Base-by-base conservation (phyloP, 169 alveolate genomes). In the Toxoplasma gondii region DNA sequence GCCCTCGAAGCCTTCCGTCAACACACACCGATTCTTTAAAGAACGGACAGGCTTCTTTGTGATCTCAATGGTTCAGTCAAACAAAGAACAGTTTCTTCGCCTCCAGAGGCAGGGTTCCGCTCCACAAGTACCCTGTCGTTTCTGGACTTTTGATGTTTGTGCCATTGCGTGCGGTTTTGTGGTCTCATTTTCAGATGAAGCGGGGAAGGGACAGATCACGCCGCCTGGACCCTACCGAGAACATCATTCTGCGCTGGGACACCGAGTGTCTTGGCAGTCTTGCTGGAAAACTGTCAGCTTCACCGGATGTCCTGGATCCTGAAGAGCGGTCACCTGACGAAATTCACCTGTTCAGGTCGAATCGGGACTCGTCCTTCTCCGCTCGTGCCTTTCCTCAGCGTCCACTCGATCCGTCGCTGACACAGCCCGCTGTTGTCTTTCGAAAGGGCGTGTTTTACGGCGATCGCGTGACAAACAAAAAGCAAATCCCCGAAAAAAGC, bases 361-460 rank as follows among this genome's bases (percentile, higher is more conserved):
- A 74, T 24, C 27, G 45, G 41, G 84, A n/a, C 22, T 10, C 24
- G 1, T 12, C 84, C 41, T 0, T 34, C 27, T 17, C 49, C 22
- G 29, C 49, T n/a, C 41, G 84, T 44, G 34, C 22, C 44, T n/a
- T 19, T 34, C 0, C 31, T 34, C 22, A 17, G 41, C 24, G 9
- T 9, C 41, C 27, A 1, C 0, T 29, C 78, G 78, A 19, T 64
- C 36, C 0, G 24, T 29, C 78, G 12, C 78, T 44, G 12, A 5
- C 22, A 4, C 49, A 74, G 45, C 49, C 41, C 22, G 43, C 82
- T 64, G 69, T 41, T 82, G 90, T 82, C 70, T 82, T 43, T 82
- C 54, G 90, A 2, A 82, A 44, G 38, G 90, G 90, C 41, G 90
- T 82, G 36, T 82, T 82, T n/a, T 43, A 39, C 67, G 17, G 70